Evolutionary conservation across 2,329 filamentous ascomycete species (phyloP), one percentile per base, ranked within the genome.

Genomic region (Talaromyces sp.): DNA sequence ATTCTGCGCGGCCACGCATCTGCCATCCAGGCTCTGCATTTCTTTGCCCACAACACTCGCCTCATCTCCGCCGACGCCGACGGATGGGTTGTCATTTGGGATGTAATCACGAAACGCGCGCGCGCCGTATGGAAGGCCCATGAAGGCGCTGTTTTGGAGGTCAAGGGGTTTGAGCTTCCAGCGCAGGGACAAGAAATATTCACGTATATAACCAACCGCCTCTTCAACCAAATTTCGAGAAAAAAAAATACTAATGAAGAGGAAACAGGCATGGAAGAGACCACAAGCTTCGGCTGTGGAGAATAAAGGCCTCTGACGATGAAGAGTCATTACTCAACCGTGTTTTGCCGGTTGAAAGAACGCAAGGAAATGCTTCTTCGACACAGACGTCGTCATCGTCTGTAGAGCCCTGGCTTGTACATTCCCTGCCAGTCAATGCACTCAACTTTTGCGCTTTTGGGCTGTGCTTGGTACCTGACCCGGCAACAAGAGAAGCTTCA

Each of bases 391-490:
- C 19, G 83, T 33, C 32, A 25, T 57, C 56, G 27, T 15, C 88
- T 27, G 64, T 58, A 17, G 70, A 74, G 68, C 95, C 95, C 32
- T 96, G 91, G 92, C 79, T 97, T n/a, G 75, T 96, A 25, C 85
- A 96, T 74, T 84, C 90, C 4, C 78, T 99, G 5, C 82, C 90
- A 5, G 92, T 98, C 51, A 97, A 97, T 71, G 92, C 93, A 1
- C 85, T 98, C 78, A 99, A 98, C 72, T 99, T 98, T 73, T 99
- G 95, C 72, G 84, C 89, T 1, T 96, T 96, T 73, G 83, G 89
- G 2, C 82, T 83, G 64, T 88, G 88, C 71, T 63, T 79, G 62
- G 71, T 76, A 65, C 32, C 56, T 36, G 27, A 53, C 8, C 6
- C 10, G 25, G 25, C 27, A 19, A n/a, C 19, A 25, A n/a, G n/a